Base-by-base conservation (phyloP, 1,139 yeast genomes). In the Yamadazyma buinensis region DNA sequence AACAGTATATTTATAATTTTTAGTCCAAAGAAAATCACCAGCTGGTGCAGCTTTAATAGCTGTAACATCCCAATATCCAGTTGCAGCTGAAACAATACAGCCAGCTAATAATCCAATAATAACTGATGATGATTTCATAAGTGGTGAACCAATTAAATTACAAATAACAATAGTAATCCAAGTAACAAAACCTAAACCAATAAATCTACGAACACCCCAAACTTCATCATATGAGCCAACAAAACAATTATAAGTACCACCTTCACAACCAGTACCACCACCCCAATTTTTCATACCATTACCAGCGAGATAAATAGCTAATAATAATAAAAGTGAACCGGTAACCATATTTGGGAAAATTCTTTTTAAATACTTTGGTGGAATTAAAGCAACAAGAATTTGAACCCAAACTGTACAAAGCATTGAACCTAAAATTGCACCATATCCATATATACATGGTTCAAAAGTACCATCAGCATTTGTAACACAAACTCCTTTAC, bases 121-220 rank as follows among this genome's bases (percentile, higher is more conserved):
- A 32, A 87, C 95, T 1, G 95, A 92, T 69, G 95, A 85, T 7
- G 95, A 84, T 56, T 84, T 85, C 94, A 87, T 84, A 48, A 87
- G 83, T 38, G 96, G 96, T n/a, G 95, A 77, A 22, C 97, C 97
- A 72, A 84, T 87, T 52, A 78, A 77, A 58, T 88, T 96, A 46
- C 84, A 75, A 24, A 85, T 42, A 37, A 87, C 71, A 48, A 88
- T 86, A 7, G 86, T 65, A 21, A 78, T 68, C 51, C 77, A 84
- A 10, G 86, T 95, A 26, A 82, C 64, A 67, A 88, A 86, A 2
- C 96, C 96, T 20, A 87, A 69, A 29, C 96, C 97, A 44, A 88
- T 61, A 51, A 81, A 87, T 52, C 80, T 75, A 8, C 95, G 95
- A 19, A 88, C 76, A 3, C 96, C 96, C 88, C 92, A 87, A 7